phyloP scores from a whole-genome alignment of 2,329 filamentous ascomycete genomes.

The Aspergillus sp. region DNA sequence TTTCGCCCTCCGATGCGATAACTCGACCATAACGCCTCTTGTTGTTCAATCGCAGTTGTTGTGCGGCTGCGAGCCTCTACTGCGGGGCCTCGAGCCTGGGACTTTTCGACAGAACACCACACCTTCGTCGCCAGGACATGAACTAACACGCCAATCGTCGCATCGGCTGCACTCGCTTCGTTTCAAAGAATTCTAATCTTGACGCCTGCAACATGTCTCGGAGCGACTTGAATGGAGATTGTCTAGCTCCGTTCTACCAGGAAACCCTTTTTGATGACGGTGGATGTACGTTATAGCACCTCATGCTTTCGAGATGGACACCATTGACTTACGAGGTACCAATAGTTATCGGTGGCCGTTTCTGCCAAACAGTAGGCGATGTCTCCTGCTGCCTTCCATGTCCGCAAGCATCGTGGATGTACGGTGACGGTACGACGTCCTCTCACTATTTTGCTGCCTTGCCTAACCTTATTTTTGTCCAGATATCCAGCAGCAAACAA shows the following conservation, averaged over 20 bases:
- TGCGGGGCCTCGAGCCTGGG: constrained; percentile 18
- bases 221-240: constrained; percentile 47
- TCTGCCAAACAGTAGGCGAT: constrained; percentile 55
- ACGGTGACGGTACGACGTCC: constrained; percentile 51
- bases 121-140: constrained; percentile 15
- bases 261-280: constrained; percentile 59
- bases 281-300: constrained; percentile 60
- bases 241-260: constrained; percentile 70
- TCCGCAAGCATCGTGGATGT: constrained; percentile 77
- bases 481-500: constrained; percentile 58
- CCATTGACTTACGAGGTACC: constrained; percentile 9
- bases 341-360: constrained; percentile 60
- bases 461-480: background rate
- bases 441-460: constrained; percentile 1
- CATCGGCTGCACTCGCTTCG: constrained; percentile 12
- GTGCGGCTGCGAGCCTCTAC: constrained; percentile 22
- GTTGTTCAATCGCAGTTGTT: constrained; percentile 12
- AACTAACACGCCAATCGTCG: constrained; percentile 5
- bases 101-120: background rate
- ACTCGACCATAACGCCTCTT: constrained; percentile 2
- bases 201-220: constrained; percentile 23
- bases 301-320: constrained; percentile 24
- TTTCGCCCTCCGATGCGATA: constrained; percentile 10
- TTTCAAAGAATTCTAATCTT: constrained; percentile 2
- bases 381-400: constrained; percentile 84